These are phyloP conservation scores for Leccinum subgranulosum DNA, from an alignment of 768 basidiomycete species.

Conservation along the genomic window DNA sequence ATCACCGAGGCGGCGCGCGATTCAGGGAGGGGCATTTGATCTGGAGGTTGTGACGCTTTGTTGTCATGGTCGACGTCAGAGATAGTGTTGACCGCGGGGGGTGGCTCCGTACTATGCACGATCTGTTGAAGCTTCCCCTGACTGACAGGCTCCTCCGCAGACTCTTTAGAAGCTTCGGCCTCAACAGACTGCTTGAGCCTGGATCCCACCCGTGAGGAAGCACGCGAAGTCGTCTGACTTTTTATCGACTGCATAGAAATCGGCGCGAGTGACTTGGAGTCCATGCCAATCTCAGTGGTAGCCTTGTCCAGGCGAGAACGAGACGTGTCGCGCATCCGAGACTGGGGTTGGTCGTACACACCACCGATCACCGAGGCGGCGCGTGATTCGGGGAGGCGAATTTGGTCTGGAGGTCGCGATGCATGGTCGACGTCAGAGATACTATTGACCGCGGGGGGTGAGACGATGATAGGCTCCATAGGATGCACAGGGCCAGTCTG, in stretches of 20 bases:
- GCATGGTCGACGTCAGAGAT: not conserved
- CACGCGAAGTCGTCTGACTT: constrained; percentile 3
- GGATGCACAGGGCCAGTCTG: not conserved
- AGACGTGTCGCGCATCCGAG: constrained; percentile 16
- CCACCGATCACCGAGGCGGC: constrained; percentile 30
- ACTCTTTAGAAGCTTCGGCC: not conserved
- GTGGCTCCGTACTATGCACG: constrained; percentile 9
- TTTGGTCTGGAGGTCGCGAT: constrained; percentile 15
- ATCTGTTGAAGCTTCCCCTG: not conserved
- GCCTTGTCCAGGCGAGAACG: constrained; percentile 16
- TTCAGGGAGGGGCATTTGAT: constrained; percentile 23
- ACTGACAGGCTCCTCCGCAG: not conserved
- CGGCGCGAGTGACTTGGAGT: constrained; percentile 4
- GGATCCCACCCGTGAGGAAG: constrained; percentile 1
- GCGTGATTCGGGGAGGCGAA: constrained; percentile 29
- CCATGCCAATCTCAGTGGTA: constrained; percentile 24
- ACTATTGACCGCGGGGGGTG: too few species aligned
- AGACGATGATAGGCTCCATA: too few species aligned
- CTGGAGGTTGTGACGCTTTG: constrained; percentile 12
- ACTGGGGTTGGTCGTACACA: constrained; percentile 21
- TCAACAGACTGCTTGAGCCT: constrained; percentile 1
- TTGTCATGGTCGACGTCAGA: constrained; percentile 11
- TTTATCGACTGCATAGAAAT: constrained; percentile 2
- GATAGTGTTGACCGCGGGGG: constrained; percentile 6
- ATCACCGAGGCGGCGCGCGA: constrained; percentile 31